Evolutionary conservation across 257 asterid species (phyloP).

Genomic region (Solanum arcanum): DNA sequence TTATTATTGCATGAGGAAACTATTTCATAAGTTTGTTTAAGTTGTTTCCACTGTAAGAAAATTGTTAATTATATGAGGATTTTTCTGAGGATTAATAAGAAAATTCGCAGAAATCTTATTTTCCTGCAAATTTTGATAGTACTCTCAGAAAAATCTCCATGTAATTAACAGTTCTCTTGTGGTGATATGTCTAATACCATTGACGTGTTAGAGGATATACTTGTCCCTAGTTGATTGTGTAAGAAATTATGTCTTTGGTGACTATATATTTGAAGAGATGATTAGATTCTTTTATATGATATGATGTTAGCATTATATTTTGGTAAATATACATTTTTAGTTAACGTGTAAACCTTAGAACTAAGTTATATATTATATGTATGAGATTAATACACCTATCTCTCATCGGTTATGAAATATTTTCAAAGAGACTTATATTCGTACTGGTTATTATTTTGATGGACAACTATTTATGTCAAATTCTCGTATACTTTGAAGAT

Average conservation of each 20-base stretch:
- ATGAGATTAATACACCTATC: background rate
- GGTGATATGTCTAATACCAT: no score
- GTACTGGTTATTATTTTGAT: background rate
- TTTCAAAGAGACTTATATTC: background rate
- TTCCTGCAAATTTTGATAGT: no score
- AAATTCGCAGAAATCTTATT: no score
- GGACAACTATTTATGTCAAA: background rate
- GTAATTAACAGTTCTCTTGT: no score
- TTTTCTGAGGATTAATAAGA: no score
- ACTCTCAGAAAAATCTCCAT: no score
- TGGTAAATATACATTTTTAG: background rate
- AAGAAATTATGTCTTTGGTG: background rate
- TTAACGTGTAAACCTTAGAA: background rate
- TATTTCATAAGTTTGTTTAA: background rate
- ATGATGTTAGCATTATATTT: background rate
- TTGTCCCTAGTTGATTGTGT: no score
- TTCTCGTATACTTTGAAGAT: background rate
- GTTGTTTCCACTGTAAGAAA: no score
- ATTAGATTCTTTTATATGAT: background rate
- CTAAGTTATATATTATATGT: background rate
- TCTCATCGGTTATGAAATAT: background rate
- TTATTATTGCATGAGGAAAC: background rate
- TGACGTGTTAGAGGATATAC: no score
- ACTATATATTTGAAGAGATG: background rate
- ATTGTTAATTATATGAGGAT: no score